phyloP scores from a whole-genome alignment of 331 rosid species.

The Malus hybrid region DNA sequence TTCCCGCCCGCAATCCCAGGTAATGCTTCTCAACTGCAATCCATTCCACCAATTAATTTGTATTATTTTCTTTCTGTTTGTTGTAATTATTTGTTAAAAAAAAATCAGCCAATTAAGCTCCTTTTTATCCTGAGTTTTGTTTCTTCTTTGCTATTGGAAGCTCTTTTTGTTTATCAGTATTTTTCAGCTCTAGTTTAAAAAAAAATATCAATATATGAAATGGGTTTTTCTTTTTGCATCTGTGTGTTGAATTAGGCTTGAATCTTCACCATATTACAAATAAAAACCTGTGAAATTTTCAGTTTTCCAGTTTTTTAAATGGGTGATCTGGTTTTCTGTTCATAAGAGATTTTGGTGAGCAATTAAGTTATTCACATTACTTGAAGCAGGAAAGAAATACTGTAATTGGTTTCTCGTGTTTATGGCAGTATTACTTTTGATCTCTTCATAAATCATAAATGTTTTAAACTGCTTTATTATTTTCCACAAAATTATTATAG shows the following conservation, averaged over 20 bases:
- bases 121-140: background rate
- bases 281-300: background rate
- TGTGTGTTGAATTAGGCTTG: background rate
- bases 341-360: background rate
- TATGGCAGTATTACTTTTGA: background rate
- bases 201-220: background rate
- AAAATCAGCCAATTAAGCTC: background rate
- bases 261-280: background rate
- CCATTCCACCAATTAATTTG: background rate
- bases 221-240: background rate
- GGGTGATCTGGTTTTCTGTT: background rate
- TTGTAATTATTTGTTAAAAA: background rate
- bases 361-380: background rate
- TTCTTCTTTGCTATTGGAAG: background rate
- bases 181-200: background rate
- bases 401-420: background rate
- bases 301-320: background rate
- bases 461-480: background rate
- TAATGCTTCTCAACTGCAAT: conserved; percentile 17
- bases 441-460: background rate
- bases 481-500: background rate
- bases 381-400: background rate
- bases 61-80: background rate
- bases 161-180: background rate
- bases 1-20: conserved; percentile 27